Base-by-base conservation (phyloP, 305 asterid genomes). In the Petunia hybrid region DNA sequence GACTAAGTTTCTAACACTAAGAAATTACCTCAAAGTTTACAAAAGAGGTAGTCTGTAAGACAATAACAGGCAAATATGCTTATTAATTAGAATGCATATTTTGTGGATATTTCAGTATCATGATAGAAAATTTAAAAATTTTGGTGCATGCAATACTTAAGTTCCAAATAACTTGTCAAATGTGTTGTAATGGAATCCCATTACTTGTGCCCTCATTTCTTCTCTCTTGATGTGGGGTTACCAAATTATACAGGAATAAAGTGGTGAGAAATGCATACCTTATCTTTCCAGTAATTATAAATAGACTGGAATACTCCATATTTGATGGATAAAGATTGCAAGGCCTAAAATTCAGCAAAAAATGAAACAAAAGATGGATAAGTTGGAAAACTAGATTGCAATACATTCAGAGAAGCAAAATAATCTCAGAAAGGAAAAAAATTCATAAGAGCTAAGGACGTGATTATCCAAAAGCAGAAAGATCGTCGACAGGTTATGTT, bases 281-380 rank as follows among this genome's bases (percentile, higher is more conserved):
- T 97, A 79, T 89, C 92, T 85, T 95, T 97, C 99, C 99, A 97
- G 89, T 93, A 92, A 84, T 77, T 93, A 86, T 94, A 97, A 61
- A 97, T 93, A 82, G 96, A 90, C 83, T 92, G 99, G 89, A 97
- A 97, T 84, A 91, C 90, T 85, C 99, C 99, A 90, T 97, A 97
- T 76, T 89, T 90, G 82, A 95, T 91, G 59, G 97, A 92, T 60
- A 89, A 86, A 69, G 94, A 91, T 85, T 97, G 99, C 86, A 97
- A 85, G 73, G 98, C 99, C 99, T 95, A 85, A 83, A 89, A 67
- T 22, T 64, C 77, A 83, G 80, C 41, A 66, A n/a, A 60, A 67
- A 36, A 56, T 42, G 2, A 42, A 53, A 14, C 63, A 53, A 74
- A 53, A 38, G 65, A 14, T 74, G 65, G 55, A 74, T 74, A 74